Base-by-base conservation (phyloP, 2,329 filamentous ascomycete genomes). In the Aspergillus pseudoterreus region DNA sequence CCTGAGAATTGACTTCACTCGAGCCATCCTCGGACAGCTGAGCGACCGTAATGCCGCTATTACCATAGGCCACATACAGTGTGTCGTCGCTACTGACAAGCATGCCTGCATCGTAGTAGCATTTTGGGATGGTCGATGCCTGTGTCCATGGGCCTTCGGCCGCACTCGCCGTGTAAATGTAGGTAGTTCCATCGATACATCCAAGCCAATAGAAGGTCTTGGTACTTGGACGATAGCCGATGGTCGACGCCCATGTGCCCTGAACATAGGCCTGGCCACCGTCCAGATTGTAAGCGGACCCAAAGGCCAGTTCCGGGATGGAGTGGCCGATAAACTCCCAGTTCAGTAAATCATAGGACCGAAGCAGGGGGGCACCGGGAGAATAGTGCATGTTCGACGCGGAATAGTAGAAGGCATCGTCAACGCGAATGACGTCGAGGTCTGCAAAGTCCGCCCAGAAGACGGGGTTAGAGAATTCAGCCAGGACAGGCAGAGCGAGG, bases 41-140 rank as follows among this genome's bases (percentile, higher is more conserved):
- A 1, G 81, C 77, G 1, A 84, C 74, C 8, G 56, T 67, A 46
- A 84, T 74, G 2, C 76, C 69, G 0, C 65, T 74, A 43, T 71
- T 75, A 4, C 80, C 81, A 57, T 82, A 82, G 0, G 74, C 78
- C 0, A 84, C 75, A 46, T 83, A 84, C 72, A 83, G 79, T 0
- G 75, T 79, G 51, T 83, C 81, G 33, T 83, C 75, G 22, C 81
- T 78, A 14, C 21, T 36, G 45, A 84, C 74, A 14, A 84, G 62
- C 0, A 84, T 63, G 0, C 82, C 80, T 15, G 70, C 75, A 61
- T 84, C 82, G 57, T 84, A 84, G 58, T 80, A 82, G 63, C 81
- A 84, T 1, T 62, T 71, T 0, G 65, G 64, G n/a, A 75, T 64
- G 8, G 62, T 71, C 1, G 64, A 68, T 35, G 59, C 56, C 43